Conservation (phyloP, 352 stramenopile genomes). For the Phytophthora syringae region DNA sequence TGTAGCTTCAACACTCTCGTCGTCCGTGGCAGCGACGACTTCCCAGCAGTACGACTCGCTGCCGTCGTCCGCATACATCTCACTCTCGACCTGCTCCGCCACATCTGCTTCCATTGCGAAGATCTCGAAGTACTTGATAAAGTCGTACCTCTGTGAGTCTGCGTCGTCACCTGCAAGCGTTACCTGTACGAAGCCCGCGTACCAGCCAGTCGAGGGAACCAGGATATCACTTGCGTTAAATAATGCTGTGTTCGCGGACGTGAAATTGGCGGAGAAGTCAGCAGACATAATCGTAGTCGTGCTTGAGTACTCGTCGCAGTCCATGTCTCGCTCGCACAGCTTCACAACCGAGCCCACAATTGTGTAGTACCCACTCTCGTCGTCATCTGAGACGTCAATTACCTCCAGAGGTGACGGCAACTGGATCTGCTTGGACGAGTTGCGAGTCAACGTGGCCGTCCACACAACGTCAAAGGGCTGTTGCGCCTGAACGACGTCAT, state of each 20-base stretch:
- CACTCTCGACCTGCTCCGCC: constrained; percentile 24
- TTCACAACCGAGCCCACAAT: constrained; percentile 55
- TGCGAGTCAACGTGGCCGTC: constrained; percentile 42
- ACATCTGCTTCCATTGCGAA: constrained; percentile 41
- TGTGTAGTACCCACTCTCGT: constrained; percentile 47
- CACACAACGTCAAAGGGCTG: constrained; percentile 35
- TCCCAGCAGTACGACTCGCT: constrained; percentile 58
- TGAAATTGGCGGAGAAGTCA: constrained; percentile 44
- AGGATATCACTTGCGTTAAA: constrained; percentile 45
- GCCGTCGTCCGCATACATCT: constrained; percentile 35
- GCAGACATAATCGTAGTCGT: constrained; percentile 31
- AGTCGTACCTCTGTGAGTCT: constrained; percentile 52
- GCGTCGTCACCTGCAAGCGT: constrained; percentile 41
- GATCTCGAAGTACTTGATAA: constrained; percentile 60
- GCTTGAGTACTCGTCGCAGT: constrained; percentile 57
- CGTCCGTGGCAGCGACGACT: constrained; percentile 34
- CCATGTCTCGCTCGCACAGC: constrained; percentile 41
- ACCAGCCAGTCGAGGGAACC: constrained; percentile 42
- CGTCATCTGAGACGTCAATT: constrained; percentile 22
- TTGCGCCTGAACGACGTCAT: constrained; percentile 38
- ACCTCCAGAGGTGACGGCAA: constrained; percentile 51
- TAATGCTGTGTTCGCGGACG: constrained; percentile 19
- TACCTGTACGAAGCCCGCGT: constrained; percentile 51
- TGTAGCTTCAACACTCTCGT: constrained; percentile 21
- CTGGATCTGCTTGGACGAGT: constrained; percentile 45